Evolutionary conservation across 176 grass and related monocot genomes (phyloP), one percentile per base, ranked within the genome.

Genomic region (Coix lacrymajobi): DNA sequence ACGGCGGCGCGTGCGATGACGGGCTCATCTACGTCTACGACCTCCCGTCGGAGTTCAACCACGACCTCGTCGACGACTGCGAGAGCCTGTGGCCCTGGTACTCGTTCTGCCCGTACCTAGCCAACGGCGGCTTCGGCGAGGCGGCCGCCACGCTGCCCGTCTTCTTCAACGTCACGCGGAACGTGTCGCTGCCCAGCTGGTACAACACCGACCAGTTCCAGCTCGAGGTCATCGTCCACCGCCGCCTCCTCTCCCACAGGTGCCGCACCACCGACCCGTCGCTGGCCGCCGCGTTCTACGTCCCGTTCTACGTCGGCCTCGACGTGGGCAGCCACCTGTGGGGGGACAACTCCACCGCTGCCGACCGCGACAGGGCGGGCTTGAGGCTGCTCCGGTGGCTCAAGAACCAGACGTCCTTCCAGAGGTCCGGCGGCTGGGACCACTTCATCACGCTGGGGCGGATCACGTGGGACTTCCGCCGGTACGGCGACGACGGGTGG

Each of bases 401-500:
- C 31, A 36, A 26, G 17, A 82, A 88, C 29, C 90, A 95, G 81
- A 62, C 79, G 11, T 74, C 79, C 3, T 95, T 88, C 84, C 41
- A 28, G 66, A 90, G 49, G 4, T 95, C 96, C 39, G 87, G 86
- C 46, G 95, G 92, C 3, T 88, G 82, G 88, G 95, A 93, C 20
- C 95, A 98, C 84, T 98, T 98, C 88, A 89, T 90, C 62, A 61
- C 87, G 20, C 62, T 98, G 3, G 95, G 95, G 26, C 90, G 92
- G 62, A 98, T 98, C 75, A 91, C 95, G 22, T 98, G 95, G 95
- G 95, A 98, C 67, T 98, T 98, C 80, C 95, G 92, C 19, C 95
- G 95, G 43, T 60, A 71, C 44, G 33, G 51, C 44, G 57, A 83
- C 58, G 84, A 67, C 40, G 88, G 84, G 3, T 95, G 95, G 95